Evolutionary conservation across 768 basidiomycete species (phyloP), one percentile per base, ranked within the genome.

Genomic region (Mycena belliarum): DNA sequence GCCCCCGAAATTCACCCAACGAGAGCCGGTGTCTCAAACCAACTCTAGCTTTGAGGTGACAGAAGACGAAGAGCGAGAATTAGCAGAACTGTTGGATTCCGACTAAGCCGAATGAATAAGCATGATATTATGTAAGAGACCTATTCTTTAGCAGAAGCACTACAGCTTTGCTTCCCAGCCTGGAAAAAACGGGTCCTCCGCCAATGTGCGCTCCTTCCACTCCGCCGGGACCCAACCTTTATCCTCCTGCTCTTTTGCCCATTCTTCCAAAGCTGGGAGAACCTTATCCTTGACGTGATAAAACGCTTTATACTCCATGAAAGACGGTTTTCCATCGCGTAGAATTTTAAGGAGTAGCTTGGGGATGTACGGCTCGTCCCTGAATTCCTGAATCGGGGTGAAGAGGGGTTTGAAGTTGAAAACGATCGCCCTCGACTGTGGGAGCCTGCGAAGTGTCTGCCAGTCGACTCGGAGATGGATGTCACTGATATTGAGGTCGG

Each of bases 1-100:
- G 25, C 47, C 38, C 9, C 52, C 50, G 0, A 57, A 59, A 53
- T 46, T 55, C 20, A 48, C 16, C 12, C 41, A 64, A 58, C 53
- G 63, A 42, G 21, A 58, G 8, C 61, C 65, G 16, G 26, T 56
- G 12, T 23, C 59, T 16, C 51, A 61, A 23, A 42, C 56, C 20
- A 53, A 59, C 49, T 16, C 72, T 15, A 68, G 68, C 68, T 81
- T 70, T 28, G 69, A 76, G 51, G 68, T 95, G 71, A 89, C 94
- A 11, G 92, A 89, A 66, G 95, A 96, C 50, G 95, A 97, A 72
- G 93, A 95, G 66, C 79, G 84, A 21, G 94, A 97, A 70, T 76
- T 98, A 21, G 94, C 86, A 35, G 93, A 94, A 67, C 71, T 97
- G 10, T 67, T 81, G 70, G 76, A 73, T 43, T 65, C 63, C 2